Evolutionary conservation across 495 filamentous ascomycete genomes (phyloP).

Genomic region (Darksidea phi): DNA sequence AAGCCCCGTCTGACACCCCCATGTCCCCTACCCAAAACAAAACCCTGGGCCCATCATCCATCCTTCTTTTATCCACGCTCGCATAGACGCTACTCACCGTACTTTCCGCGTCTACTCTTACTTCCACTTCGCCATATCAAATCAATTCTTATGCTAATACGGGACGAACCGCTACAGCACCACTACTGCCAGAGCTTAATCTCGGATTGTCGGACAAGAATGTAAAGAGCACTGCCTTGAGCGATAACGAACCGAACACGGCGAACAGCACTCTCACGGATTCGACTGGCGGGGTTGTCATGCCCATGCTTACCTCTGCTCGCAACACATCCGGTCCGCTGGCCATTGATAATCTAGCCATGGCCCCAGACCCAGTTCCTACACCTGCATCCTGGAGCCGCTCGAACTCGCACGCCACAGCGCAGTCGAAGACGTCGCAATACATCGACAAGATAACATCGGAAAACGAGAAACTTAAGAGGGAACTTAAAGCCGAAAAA

Average conservation of each 20-base stretch:
- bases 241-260: slow-evolving; percentile 1
- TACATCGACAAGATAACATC: slow-evolving; percentile 32
- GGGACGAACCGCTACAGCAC: neutral
- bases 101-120: neutral
- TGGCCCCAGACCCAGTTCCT: neutral
- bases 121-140: neutral
- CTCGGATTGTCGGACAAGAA: neutral
- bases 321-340: slow-evolving; percentile 31
- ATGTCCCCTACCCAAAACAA: slow-evolving; percentile 3
- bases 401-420: slow-evolving; percentile 22
- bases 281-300: neutral
- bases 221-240: neutral
- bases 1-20: slow-evolving; percentile 5
- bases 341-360: slow-evolving; percentile 14
- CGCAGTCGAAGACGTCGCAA: slow-evolving; percentile 32
- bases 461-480: slow-evolving; percentile 31
- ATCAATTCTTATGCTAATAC: slow-evolving; percentile 2
- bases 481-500: slow-evolving; percentile 29
- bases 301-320: slow-evolving; percentile 18
- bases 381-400: slow-evolving; percentile 17
- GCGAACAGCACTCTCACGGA: neutral
- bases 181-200: neutral
- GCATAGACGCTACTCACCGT: slow-evolving; percentile 4
- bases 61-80: slow-evolving; percentile 1
- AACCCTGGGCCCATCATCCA: neutral